Conservation (phyloP, 108 stramenopile species). For the Nitzschia palea region DNA sequence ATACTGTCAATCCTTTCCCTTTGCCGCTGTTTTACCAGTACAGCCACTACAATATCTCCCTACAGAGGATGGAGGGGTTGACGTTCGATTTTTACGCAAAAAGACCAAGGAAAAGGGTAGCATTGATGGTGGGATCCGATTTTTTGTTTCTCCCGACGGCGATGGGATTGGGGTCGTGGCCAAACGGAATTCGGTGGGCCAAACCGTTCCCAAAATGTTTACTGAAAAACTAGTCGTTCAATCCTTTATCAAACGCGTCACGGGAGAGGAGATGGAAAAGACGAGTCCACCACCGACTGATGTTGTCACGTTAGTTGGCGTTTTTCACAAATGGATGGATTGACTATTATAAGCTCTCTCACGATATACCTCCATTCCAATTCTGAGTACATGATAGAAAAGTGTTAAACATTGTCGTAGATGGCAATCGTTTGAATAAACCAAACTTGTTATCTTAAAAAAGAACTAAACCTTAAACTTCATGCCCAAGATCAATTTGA, state of each 20-base stretch:
- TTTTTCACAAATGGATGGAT: conserved; percentile 77
- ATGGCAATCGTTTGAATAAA: no score
- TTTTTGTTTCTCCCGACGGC: conserved; percentile 34
- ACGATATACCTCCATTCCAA: no score
- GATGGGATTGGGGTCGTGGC: conserved; percentile 47
- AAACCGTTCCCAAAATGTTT: conserved; percentile 67
- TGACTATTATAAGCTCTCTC: no score
- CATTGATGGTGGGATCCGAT: conserved; percentile 75
- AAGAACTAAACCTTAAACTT: no score
- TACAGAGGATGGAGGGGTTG: conserved; percentile 55
- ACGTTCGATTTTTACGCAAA: conserved; percentile 73
- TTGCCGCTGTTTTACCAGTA: conserved; percentile 76
- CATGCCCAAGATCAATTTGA: no score
- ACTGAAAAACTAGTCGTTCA: conserved; percentile 67
- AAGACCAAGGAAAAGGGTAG: conserved; percentile 66
- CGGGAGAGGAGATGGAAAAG: conserved; percentile 7
- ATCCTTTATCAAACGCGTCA: conserved; percentile 53
- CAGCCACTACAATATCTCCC: conserved; percentile 78
- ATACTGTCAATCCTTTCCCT: conserved; percentile 72
- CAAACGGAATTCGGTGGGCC: conserved; percentile 64
- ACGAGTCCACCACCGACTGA: conserved; percentile 22
- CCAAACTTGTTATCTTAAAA: no score
- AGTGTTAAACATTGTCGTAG: no score
- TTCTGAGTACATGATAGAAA: no score
- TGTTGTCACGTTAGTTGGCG: conserved; percentile 35